A percentile compares a stretch with the other conserved stretches of the same genome.
Evolutionary conservation across 345 rosid species (phyloP).

Genomic region (Salix arbutifolia): DNA sequence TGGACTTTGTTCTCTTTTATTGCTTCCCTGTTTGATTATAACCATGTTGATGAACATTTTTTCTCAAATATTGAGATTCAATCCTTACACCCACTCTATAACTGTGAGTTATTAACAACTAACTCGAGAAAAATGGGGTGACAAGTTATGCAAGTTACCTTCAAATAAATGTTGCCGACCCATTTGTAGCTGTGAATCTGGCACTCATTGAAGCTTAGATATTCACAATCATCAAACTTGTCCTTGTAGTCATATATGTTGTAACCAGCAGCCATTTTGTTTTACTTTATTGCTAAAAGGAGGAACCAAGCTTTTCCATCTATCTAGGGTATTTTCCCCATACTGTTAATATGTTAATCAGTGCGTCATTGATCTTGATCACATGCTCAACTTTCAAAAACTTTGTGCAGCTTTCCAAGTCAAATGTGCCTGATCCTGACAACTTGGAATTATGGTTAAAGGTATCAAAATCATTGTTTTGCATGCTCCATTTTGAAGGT

Average conservation of each 20-base stretch:
- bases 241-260: background rate
- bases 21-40: slow-evolving; percentile 4
- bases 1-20: background rate
- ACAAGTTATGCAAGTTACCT: background rate
- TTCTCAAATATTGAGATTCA: background rate
- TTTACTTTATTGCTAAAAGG: background rate
- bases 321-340: too few species aligned
- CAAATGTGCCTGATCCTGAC: slow-evolving; percentile 61
- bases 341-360: background rate
- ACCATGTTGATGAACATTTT: background rate
- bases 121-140: background rate
- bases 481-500: background rate
- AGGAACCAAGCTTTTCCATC: too few species aligned
- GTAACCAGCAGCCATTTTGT: background rate
- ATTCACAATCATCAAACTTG: background rate
- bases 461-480: slow-evolving; percentile 34
- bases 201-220: background rate
- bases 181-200: too few species aligned
- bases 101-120: too few species aligned
- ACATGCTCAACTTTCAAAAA: background rate
- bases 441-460: slow-evolving; percentile 88
- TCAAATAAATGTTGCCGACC: too few species aligned
- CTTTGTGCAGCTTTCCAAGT: slow-evolving; percentile 55
- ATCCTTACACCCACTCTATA: background rate
- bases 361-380: background rate